Conservation (phyloP, 2,329 filamentous ascomycete species). For the Aureobasidium sp. region DNA sequence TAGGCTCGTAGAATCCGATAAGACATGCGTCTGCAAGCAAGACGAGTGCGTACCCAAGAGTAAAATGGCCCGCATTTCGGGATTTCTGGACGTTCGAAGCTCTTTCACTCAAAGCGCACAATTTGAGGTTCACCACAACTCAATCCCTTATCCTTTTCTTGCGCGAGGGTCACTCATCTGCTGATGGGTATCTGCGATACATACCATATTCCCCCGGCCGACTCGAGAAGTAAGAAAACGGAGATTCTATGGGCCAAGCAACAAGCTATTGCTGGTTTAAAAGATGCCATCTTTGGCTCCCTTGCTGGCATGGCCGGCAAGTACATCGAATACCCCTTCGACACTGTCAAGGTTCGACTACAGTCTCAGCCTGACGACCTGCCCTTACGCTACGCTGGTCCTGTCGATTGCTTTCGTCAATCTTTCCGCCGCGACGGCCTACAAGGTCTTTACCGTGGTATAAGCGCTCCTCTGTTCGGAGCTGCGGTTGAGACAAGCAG, state of each 20-base stretch:
- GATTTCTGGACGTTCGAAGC: too few species aligned
- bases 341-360: conserved; percentile 93
- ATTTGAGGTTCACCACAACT: too few species aligned
- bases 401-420: conserved; percentile 87
- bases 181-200: conserved; percentile 16
- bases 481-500: conserved; percentile 88
- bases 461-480: conserved; percentile 81
- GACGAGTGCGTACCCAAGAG: too few species aligned
- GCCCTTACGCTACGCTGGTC: conserved; percentile 74
- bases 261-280: conserved; percentile 58
- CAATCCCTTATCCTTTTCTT: too few species aligned
- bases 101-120: too few species aligned
- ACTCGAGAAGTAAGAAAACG: neutral
- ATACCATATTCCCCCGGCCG: conserved; percentile 3
- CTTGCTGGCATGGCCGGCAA: conserved; percentile 87
- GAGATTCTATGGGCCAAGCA: neutral
- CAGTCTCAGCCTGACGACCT: conserved; percentile 88
- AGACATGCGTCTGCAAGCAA: too few species aligned
- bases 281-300: conserved; percentile 84
- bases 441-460: conserved; percentile 77
- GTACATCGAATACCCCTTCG: conserved; percentile 96
- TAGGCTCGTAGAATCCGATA: too few species aligned
- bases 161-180: too few species aligned
- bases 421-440: conserved; percentile 71
- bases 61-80: too few species aligned